Percentiles rank a stretch among this genome's conserved stretches.
Conservation (phyloP, 2,329 filamentous ascomycete species). For the Fusarium sarcochroum region DNA sequence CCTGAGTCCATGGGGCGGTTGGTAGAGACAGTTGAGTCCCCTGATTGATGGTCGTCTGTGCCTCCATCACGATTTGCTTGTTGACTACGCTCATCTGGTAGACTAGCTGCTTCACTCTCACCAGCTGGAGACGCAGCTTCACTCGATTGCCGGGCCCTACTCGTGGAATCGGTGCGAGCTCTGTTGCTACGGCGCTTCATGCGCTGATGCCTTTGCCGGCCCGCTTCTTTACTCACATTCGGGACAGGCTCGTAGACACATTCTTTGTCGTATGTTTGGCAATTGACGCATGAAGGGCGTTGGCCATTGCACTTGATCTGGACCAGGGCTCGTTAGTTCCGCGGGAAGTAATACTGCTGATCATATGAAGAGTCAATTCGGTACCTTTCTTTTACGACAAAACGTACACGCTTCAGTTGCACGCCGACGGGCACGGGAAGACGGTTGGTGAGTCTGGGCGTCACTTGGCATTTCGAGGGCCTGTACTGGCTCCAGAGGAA, state of each 20-base stretch:
- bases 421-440: slow-evolving; percentile 43
- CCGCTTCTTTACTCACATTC: slow-evolving; percentile 22
- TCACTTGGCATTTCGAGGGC: slow-evolving; percentile 14
- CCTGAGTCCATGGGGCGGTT: slow-evolving; percentile 31
- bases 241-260: slow-evolving; percentile 49
- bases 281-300: slow-evolving; percentile 35
- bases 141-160: background rate
- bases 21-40: slow-evolving; percentile 16
- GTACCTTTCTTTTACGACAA: slow-evolving; percentile 51
- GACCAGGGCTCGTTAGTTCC: slow-evolving; percentile 3
- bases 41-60: slow-evolving; percentile 9
- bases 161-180: background rate
- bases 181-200: slow-evolving; percentile 22
- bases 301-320: slow-evolving; percentile 64
- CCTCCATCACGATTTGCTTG: slow-evolving; percentile 12
- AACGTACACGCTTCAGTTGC: slow-evolving; percentile 51
- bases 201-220: slow-evolving; percentile 40
- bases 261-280: slow-evolving; percentile 31
- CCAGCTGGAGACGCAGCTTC: slow-evolving; percentile 5
- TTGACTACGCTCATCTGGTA: slow-evolving; percentile 1
- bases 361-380: background rate
- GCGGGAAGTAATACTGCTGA: slow-evolving; percentile 9
- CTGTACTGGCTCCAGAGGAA: background rate
- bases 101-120: slow-evolving; percentile 4
- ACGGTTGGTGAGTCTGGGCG: background rate